Evolutionary conservation across 176 grass and related monocot genomes (phyloP).

Genomic region (Zizania latifolia): DNA sequence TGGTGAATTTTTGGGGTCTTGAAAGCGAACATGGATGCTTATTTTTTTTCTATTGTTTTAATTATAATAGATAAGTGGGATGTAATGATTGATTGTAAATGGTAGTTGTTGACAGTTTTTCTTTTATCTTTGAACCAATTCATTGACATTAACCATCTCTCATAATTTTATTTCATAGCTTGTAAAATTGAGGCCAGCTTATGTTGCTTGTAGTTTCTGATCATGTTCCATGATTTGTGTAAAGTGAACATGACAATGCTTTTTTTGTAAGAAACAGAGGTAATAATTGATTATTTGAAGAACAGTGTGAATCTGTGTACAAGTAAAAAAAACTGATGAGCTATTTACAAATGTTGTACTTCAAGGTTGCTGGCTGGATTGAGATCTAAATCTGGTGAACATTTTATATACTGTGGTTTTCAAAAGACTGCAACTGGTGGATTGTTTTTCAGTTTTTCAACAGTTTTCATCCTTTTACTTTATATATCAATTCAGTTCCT

Average conservation of each 20-base stretch:
- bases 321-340: background rate
- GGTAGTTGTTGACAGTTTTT: conserved; percentile 18
- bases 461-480: background rate
- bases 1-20: no score
- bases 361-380: background rate
- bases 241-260: background rate
- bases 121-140: background rate
- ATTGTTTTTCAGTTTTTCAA: background rate
- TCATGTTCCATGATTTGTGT: background rate
- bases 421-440: background rate
- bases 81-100: conserved; percentile 39
- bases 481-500: background rate
- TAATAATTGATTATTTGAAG: background rate
- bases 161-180: background rate
- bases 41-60: no score
- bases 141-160: conserved; percentile 20
- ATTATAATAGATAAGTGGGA: no score
- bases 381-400: conserved; percentile 1
- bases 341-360: background rate
- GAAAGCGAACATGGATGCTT: no score
- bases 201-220: conserved; percentile 22
- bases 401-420: background rate
- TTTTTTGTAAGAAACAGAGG: conserved; percentile 2
- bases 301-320: background rate
- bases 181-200: conserved; percentile 31